Conservation (phyloP, 768 basidiomycete species). For the Cystobasidiopsis lactophilus region DNA sequence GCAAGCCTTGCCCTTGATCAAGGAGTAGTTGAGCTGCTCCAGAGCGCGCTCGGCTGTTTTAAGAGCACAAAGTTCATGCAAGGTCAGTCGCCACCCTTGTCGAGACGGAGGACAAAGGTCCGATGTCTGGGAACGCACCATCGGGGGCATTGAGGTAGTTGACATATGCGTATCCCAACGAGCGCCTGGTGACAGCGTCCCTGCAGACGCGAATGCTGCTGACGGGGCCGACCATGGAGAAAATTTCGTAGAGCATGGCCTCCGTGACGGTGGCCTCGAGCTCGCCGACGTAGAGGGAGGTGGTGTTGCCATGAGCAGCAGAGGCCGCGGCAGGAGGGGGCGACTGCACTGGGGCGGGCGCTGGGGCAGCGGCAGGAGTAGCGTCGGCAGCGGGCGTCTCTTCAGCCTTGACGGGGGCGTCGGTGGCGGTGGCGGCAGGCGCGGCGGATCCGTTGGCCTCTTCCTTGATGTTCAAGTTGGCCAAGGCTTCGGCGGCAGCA, state of each 20-base stretch:
- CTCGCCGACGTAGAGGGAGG: constrained; percentile 79
- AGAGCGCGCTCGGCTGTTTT: constrained; percentile 94
- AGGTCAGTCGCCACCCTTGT: background rate
- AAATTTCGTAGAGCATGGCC: constrained; percentile 99
- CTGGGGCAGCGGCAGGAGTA: background rate
- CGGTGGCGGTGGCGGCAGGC: constrained; percentile 11
- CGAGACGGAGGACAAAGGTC: background rate
- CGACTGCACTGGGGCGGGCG: too few species aligned
- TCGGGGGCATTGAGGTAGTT: constrained; percentile 91
- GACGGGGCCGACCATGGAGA: constrained; percentile 99
- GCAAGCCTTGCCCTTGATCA: constrained; percentile 95
- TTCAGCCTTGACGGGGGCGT: constrained; percentile 1
- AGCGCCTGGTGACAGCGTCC: constrained; percentile 97
- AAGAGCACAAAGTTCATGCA: background rate
- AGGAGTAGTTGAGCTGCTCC: constrained; percentile 96
- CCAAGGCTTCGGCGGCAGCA: background rate
- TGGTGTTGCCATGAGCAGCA: background rate
- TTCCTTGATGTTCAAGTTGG: constrained; percentile 3
- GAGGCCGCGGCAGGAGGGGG: background rate
- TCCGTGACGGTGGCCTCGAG: constrained; percentile 94
- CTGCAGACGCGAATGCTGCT: constrained; percentile 98
- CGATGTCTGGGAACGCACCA: constrained; percentile 34
- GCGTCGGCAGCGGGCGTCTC: constrained; percentile 3
- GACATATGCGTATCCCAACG: constrained; percentile 97
- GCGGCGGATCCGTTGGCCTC: constrained; percentile 14